Evolutionary conservation across 78 protist genomes (phyloP), one percentile per base, ranked within the genome.

Genomic region (Parvularia atlantis): DNA sequence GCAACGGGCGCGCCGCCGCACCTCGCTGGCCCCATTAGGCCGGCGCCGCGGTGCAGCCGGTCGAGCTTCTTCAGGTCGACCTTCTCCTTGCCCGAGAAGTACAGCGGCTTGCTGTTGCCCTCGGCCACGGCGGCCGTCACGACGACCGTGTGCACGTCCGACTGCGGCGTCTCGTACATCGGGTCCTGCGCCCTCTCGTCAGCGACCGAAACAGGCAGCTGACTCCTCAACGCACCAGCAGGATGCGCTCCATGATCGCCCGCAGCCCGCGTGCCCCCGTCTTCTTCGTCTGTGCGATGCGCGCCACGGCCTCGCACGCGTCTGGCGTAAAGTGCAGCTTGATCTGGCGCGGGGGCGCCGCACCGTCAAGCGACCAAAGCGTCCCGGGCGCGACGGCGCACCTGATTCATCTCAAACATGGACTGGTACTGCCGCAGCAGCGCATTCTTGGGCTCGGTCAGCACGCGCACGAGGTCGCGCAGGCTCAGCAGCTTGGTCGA

Each of bases 231-330:
- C n/a, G n/a, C n/a, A n/a, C n/a, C n/a, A n/a, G n/a, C n/a, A n/a
- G n/a, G n/a, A n/a, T n/a, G n/a, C 71, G 67, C 71, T 56, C 83
- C 53, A 72, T 41, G 48, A 73, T 57, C 36, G 75, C 2, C 28
- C 76, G 69, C 30, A 79, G 84, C 0, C 69, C 78, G 43, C 84
- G 77, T 11, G 84, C 84, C 26, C 84, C 84, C n/a, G 72, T 65
- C 36, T 33, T 24, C 48, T 36, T 46, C 31, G 48, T 56, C 5
- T 52, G 22, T 14, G 79, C 79, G 35, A 22, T 19, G 24, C 11
- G 19, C 30, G 79, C 72, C 22, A 78, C n/a, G 7, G 71, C 71
- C 0, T 16, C 14, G 35, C 64, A 66, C 2, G 73, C 63, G 16
- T n/a, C 54, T 6, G 2, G 14, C 24, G 56, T 26, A 20, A 78